Evolutionary conservation across 495 filamentous ascomycete species (phyloP).

Genomic region (Lichina pygmaea): DNA sequence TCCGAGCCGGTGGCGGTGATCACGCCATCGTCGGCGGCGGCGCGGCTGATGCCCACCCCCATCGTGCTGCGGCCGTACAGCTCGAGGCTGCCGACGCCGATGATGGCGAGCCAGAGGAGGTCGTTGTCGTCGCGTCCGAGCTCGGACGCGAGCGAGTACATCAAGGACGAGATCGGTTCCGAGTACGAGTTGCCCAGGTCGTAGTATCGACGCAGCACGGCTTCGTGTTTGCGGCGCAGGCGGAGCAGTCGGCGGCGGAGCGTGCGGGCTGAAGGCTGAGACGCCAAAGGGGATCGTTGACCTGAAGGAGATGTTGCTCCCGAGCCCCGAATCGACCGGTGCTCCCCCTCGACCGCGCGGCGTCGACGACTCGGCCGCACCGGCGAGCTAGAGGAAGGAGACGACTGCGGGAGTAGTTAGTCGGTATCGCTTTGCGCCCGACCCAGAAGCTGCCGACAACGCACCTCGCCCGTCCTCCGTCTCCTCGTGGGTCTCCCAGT

Average conservation of each 20-base stretch:
- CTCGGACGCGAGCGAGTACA: conserved; percentile 87
- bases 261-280: conserved; percentile 33
- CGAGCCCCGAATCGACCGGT: conserved; percentile 14
- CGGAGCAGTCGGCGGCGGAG: conserved; percentile 47
- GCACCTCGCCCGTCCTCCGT: conserved; percentile 66
- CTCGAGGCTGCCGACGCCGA: conserved; percentile 76
- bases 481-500: conserved; percentile 47
- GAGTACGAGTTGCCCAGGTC: conserved; percentile 68
- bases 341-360: conserved; percentile 2
- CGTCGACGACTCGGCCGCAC: not conserved
- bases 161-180: conserved; percentile 74
- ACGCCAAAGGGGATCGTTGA: conserved; percentile 18
- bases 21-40: conserved; percentile 38
- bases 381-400: conserved; percentile 11
- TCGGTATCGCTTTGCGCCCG: not conserved
- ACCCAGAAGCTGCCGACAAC: not conserved
- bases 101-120: conserved; percentile 77
- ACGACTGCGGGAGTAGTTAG: conserved; percentile 25
- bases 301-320: conserved; percentile 22
- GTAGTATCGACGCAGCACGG: conserved; percentile 53
- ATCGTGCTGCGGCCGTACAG: conserved; percentile 67
- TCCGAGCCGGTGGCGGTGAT: not conserved
- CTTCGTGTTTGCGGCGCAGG: conserved; percentile 50
- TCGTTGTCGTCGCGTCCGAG: conserved; percentile 93
- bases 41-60: conserved; percentile 42